Conservation (phyloP, 495 filamentous ascomycete genomes). For the Xylona heveae region DNA sequence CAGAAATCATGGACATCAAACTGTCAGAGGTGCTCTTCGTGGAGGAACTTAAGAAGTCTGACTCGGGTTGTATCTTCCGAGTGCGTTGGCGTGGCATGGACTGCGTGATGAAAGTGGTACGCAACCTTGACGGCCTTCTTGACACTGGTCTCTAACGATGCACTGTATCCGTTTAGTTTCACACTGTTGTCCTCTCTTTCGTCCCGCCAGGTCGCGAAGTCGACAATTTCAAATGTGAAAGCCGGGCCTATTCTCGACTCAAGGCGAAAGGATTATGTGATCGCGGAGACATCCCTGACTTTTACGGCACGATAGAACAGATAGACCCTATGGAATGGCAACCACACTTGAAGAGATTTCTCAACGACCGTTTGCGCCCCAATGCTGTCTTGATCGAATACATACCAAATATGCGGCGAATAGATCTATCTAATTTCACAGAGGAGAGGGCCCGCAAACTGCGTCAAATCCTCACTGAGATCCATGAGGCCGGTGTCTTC, state of each 20-base stretch:
- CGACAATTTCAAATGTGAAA: slow-evolving; percentile 9
- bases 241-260: slow-evolving; percentile 10
- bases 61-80: slow-evolving; percentile 9
- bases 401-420: slow-evolving; percentile 8
- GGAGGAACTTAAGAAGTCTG: slow-evolving; percentile 6
- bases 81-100: slow-evolving; percentile 5
- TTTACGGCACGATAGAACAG: slow-evolving; percentile 11
- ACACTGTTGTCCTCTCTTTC: slow-evolving; percentile 4
- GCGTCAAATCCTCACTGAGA: slow-evolving; percentile 9
- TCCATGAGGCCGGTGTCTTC: slow-evolving; percentile 8
- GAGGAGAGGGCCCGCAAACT: slow-evolving; percentile 4
- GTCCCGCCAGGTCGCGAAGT: slow-evolving; percentile 7
- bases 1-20: slow-evolving; percentile 4
- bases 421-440: slow-evolving; percentile 9
- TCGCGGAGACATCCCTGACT: slow-evolving; percentile 10
- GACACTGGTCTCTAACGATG: background rate
- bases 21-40: slow-evolving; percentile 10
- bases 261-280: slow-evolving; percentile 11
- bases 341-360: slow-evolving; percentile 9
- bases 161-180: slow-evolving; percentile 7
- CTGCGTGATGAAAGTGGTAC: slow-evolving; percentile 13
- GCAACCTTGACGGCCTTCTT: slow-evolving; percentile 1
- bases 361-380: slow-evolving; percentile 9
- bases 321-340: slow-evolving; percentile 9
- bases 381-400: slow-evolving; percentile 14